These are phyloP conservation scores for Anaeromyces robustus DNA, from an alignment of 192 early-diverging fungal species.

Conservation along the genomic window DNA sequence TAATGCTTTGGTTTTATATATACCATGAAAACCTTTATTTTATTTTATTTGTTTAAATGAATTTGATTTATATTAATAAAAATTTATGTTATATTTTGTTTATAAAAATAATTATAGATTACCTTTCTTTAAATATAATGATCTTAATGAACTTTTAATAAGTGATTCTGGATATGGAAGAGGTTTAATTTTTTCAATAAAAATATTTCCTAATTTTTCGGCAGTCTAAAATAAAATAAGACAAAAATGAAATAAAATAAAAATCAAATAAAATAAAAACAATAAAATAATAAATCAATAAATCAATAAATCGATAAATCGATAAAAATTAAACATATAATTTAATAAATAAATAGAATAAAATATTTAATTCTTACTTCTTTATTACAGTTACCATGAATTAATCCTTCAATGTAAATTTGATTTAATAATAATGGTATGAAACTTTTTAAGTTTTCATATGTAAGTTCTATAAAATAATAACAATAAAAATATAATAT, in stretches of 20 bases:
- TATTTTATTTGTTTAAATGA: too few species aligned
- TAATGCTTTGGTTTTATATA: constrained; percentile 19
- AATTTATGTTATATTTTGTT: too few species aligned
- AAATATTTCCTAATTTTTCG: background rate
- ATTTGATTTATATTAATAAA: too few species aligned
- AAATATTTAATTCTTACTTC: constrained; percentile 6
- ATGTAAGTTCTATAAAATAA: constrained; percentile 24
- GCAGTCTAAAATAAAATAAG: background rate
- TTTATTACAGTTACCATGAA: constrained; percentile 70
- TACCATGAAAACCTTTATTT: background rate
- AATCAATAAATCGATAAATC: too few species aligned
- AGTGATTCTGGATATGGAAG: background rate
- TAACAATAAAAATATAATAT: background rate
- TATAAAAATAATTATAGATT: too few species aligned
- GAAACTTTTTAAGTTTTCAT: constrained; percentile 58
- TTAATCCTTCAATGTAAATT: constrained; percentile 61
- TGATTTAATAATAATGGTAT: constrained; percentile 54
- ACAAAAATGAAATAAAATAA: too few species aligned
- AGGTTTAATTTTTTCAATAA: background rate
- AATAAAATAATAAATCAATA: too few species aligned
- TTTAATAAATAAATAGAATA: too few species aligned
- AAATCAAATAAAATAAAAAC: too few species aligned
- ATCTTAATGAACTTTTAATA: background rate
- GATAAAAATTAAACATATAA: too few species aligned
- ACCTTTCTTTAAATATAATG: background rate